phyloP scores from a whole-genome alignment of 345 rosid species.

The Mangifera indica region DNA sequence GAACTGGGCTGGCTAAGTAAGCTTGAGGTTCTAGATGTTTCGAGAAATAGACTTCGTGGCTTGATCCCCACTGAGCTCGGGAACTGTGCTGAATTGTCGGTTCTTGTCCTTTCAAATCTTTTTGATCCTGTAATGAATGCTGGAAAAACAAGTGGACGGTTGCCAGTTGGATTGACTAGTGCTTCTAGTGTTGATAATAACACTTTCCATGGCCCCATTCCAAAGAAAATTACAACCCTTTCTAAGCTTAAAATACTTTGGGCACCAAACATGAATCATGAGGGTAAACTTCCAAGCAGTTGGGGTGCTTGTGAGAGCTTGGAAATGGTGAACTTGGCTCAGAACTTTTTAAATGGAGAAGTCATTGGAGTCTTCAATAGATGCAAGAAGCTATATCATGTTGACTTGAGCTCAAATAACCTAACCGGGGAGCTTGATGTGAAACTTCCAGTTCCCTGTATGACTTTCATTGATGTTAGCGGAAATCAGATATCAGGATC shows the following conservation, averaged over 20 bases:
- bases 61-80: conserved; percentile 36
- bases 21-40: conserved; percentile 34
- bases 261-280: conserved; percentile 29
- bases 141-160: background rate
- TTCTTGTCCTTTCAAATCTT: conserved; percentile 32
- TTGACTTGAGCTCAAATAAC: conserved; percentile 37
- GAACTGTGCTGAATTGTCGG: conserved; percentile 27
- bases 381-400: conserved; percentile 31
- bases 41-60: conserved; percentile 29
- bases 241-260: conserved; percentile 30
- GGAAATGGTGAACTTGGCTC: conserved; percentile 39
- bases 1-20: conserved; percentile 29
- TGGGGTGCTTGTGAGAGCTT: conserved; percentile 33
- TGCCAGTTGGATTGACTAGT: background rate
- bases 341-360: conserved; percentile 27
- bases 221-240: conserved; percentile 27
- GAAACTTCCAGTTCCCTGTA: conserved; percentile 34
- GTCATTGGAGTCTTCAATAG: conserved; percentile 24
- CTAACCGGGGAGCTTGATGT: conserved; percentile 29
- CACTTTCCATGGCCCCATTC: conserved; percentile 29
- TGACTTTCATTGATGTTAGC: conserved; percentile 31
- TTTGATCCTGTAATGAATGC: conserved; percentile 23
- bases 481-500: conserved; percentile 29
- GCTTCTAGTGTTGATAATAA: conserved; percentile 19
- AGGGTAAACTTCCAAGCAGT: conserved; percentile 25